Evolutionary conservation across 2,329 filamentous ascomycete genomes (phyloP).

Genomic region (Plectosphaerella sp.): DNA sequence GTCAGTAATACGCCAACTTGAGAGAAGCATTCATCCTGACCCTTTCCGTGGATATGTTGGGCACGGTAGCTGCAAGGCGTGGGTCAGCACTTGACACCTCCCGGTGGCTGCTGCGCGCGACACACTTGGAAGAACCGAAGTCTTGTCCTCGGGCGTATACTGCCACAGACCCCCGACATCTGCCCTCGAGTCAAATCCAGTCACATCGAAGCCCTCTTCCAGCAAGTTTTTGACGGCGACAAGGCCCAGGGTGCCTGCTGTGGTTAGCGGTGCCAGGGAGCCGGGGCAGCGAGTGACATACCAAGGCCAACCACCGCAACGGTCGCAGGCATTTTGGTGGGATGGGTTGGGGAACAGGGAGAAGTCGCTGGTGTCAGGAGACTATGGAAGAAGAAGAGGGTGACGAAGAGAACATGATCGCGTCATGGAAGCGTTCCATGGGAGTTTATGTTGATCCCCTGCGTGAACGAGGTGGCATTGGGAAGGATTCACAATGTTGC

Average conservation of each 20-base stretch:
- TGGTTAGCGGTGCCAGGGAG: not conserved
- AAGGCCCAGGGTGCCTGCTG: slow-evolving; percentile 8
- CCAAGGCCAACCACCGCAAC: not conserved
- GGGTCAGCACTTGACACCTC: not conserved
- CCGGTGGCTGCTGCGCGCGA: not conserved
- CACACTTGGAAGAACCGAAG: slow-evolving; percentile 7
- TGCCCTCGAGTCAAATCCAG: slow-evolving; percentile 8
- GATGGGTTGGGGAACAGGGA: too few relatives aligned
- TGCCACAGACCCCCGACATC: slow-evolving; percentile 12
- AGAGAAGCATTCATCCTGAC: not conserved
- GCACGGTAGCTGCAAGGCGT: not conserved
- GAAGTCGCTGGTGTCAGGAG: too few relatives aligned
- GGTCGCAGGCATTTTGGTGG: not conserved
- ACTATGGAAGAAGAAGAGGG: too few relatives aligned
- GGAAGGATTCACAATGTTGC: too few relatives aligned
- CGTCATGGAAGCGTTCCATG: too few relatives aligned
- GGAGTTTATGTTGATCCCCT: too few relatives aligned
- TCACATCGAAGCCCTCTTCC: slow-evolving; percentile 10
- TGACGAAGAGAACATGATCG: too few relatives aligned
- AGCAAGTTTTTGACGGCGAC: slow-evolving; percentile 10
- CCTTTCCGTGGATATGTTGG: slow-evolving; percentile 9
- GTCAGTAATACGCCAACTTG: not conserved
- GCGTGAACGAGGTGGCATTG: too few relatives aligned
- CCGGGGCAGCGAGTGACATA: not conserved
- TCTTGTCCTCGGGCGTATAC: slow-evolving; percentile 1